phyloP scores from a whole-genome alignment of 176 grass and related monocot species.

The Pontederia paniculata region DNA sequence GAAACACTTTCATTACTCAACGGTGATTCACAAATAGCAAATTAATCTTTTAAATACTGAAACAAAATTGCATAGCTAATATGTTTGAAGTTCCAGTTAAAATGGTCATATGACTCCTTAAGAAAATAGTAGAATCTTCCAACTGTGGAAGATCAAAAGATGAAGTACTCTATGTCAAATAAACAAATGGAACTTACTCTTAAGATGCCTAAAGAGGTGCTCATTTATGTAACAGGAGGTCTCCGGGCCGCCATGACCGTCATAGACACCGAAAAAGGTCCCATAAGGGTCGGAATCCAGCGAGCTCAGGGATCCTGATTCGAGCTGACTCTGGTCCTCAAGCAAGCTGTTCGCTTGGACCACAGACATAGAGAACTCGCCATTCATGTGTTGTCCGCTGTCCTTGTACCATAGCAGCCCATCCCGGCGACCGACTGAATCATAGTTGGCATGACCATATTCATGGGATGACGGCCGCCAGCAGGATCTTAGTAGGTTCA shows the following conservation, averaged over 20 bases:
- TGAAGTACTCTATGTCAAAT: too few relatives aligned
- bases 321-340: conserved; percentile 25
- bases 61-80: too few relatives aligned
- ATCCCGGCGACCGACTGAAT: conserved; percentile 14
- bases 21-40: too few relatives aligned
- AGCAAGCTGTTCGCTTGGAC: conserved; percentile 26
- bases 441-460: neutral
- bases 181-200: conserved; percentile 5
- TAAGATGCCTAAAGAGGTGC: conserved; percentile 22
- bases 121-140: too few relatives aligned
- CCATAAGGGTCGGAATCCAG: conserved; percentile 17
- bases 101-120: too few relatives aligned
- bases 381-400: conserved; percentile 15
- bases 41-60: too few relatives aligned
- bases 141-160: too few relatives aligned
- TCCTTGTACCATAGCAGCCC: conserved; percentile 30
- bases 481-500: conserved; percentile 18
- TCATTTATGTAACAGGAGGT: conserved; percentile 22
- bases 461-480: conserved; percentile 4
- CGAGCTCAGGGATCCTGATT: conserved; percentile 16
- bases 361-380: conserved; percentile 24
- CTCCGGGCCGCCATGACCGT: conserved; percentile 24
- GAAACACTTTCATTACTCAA: too few relatives aligned
- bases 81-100: too few relatives aligned
- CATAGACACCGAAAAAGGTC: conserved; percentile 21